Conservation (phyloP, 768 basidiomycete genomes). For the Boletus rufocinnamomeus region DNA sequence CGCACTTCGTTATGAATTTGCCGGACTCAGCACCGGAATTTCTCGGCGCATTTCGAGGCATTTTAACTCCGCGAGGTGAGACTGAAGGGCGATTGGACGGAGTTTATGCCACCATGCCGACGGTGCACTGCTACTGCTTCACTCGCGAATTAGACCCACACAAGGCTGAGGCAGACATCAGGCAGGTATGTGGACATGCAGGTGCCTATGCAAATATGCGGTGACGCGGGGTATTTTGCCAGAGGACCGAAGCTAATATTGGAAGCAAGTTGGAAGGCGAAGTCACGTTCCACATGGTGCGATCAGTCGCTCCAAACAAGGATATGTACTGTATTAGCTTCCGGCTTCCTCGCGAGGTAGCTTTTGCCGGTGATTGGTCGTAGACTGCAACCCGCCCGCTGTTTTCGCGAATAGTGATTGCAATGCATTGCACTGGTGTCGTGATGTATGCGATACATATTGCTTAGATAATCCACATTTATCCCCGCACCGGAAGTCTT, state of each 20-base stretch:
- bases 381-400: not conserved
- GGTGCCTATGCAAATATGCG: slow-evolving; percentile 2
- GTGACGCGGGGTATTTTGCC: slow-evolving; percentile 24
- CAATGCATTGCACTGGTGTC: not conserved
- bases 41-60: slow-evolving; percentile 83
- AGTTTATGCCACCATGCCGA: slow-evolving; percentile 62
- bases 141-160: slow-evolving; percentile 76
- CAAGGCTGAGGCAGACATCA: slow-evolving; percentile 76
- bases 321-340: slow-evolving; percentile 98
- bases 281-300: slow-evolving; percentile 69
- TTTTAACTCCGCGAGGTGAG: slow-evolving; percentile 48
- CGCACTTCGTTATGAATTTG: slow-evolving; percentile 97
- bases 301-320: slow-evolving; percentile 94
- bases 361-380: slow-evolving; percentile 29
- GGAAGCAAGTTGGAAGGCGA: slow-evolving; percentile 54
- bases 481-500: slow-evolving; percentile 32
- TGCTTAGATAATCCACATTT: slow-evolving; percentile 35
- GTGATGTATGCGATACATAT: slow-evolving; percentile 36
- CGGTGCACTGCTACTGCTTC: slow-evolving; percentile 97
- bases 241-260: slow-evolving; percentile 75
- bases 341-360: slow-evolving; percentile 54
- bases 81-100: slow-evolving; percentile 46
- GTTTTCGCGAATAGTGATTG: slow-evolving; percentile 3
- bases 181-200: slow-evolving; percentile 54
- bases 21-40: slow-evolving; percentile 91